Base-by-base conservation (phyloP, 768 basidiomycete genomes). In the Kwoniella sp. region DNA sequence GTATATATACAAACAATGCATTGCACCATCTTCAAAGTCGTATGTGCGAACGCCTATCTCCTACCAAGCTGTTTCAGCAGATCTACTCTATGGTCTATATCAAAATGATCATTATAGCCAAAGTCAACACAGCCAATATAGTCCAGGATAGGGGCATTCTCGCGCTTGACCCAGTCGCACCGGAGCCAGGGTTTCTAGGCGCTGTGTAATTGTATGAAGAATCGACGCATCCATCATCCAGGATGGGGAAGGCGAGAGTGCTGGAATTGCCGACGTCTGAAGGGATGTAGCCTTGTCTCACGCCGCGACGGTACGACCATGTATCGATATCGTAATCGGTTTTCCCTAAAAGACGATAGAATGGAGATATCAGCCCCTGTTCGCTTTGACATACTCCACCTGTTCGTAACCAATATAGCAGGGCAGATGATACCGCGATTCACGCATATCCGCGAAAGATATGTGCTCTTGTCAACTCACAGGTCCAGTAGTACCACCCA, bases 401-500 rank as follows among this genome's bases (percentile, higher is more conserved):
- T 4, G 22, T 7, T 51, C 12, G 25, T 23, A 8, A 28, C 13
- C 7, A 31, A 22, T 5, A n/a, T 29, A 37, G 55, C 38, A 7
- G n/a, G n/a, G n/a, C n/a, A n/a, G n/a, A n/a, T n/a, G n/a, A n/a
- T n/a, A n/a, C n/a, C n/a, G n/a, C n/a, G n/a, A 26, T 23, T 8
- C 8, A 47, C 13, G 8, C 41, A n/a, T n/a, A n/a, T n/a, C n/a
- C n/a, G n/a, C n/a, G n/a, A n/a, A n/a, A n/a, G n/a, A n/a, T n/a
- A n/a, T n/a, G n/a, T n/a, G n/a, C n/a, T n/a, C n/a, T n/a, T n/a
- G 25, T 30, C 26, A 57, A 69, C 70, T 70, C 61, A 76, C 79
- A 81, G 8, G 70, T 74, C 80, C 80, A 81, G 61, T 70, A 81
- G 56, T 77, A 77, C 75, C 75, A 81, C 25, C 80, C 80, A 11